Evolutionary conservation across 495 filamentous ascomycete species (phyloP), one percentile per base, ranked within the genome.

Genomic region (Penicillium angulare): DNA sequence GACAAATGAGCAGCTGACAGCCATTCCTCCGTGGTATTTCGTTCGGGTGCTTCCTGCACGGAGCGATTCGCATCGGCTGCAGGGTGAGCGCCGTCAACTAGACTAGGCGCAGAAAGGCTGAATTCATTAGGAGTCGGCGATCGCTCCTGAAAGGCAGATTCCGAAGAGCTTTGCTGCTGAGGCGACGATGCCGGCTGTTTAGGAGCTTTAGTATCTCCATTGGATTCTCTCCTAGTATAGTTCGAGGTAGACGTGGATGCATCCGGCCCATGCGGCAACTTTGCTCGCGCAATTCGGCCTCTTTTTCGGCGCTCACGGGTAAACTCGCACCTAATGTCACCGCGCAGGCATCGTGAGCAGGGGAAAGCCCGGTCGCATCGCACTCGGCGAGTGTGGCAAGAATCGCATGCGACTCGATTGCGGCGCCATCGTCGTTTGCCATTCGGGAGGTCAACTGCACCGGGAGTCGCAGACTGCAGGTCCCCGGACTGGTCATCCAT

Each of bases 311-410:
- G 68, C 50, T 77, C 73, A 13, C 73, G 65, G 5, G 73, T 77
- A 27, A 77, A 73, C 57, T 75, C 67, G 45, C 73, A 77, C 22
- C 54, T 65, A 18, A 65, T 69, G 5, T 74, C 68, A 53, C 72
- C 72, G 23, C 72, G 69, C 12, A 74, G 61, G 29, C 73, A 77
- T 48, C 73, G 64, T 16, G 72, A 73, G 45, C 73, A 77, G 10
- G 73, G 73, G 36, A 77, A 77, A 3, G 71, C 72, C 15, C 73
- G 72, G 53, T 77, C 73, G 63, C 73, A 77, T 55, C 72, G 66
- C n/a, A 77, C 73, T 10, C 73, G 72, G 16, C 73, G 73, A 5
- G 65, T 56, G 38, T 77, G 73, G 47, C 73, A 77, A 7, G 72
- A 69, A 49, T 77, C 72, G 52, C 73, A 77, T 21, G 73, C 73